Evolutionary conservation across 2,329 filamentous ascomycete genomes (phyloP).

Genomic region (Alternaria sp.): DNA sequence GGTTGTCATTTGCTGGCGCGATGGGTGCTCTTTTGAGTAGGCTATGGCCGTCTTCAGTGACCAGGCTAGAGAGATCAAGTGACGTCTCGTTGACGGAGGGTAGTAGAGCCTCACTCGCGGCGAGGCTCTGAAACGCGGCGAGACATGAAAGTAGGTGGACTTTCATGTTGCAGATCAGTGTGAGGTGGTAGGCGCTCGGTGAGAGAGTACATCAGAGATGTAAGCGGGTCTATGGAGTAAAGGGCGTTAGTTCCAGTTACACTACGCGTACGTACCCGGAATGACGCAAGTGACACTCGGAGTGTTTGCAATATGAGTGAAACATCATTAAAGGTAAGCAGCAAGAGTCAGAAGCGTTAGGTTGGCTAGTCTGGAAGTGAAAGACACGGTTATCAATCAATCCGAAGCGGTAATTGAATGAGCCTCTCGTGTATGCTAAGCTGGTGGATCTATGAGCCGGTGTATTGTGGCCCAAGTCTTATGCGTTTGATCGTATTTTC

Average conservation of each 20-base stretch:
- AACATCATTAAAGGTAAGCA: not conserved
- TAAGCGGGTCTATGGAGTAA: not conserved
- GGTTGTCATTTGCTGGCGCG: not conserved
- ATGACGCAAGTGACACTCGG: not conserved
- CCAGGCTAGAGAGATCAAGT: not conserved
- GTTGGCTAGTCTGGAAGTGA: not conserved
- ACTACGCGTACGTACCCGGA: not conserved
- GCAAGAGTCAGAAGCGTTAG: not conserved
- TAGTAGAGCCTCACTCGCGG: not conserved
- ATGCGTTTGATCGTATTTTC: too few species aligned
- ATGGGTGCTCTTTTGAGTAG: not conserved
- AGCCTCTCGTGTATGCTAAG: not conserved
- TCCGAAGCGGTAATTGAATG: fast-evolving
- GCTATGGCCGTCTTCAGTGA: not conserved
- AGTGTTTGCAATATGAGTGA: not conserved
- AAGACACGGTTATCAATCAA: not conserved
- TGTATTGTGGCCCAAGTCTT: not conserved
- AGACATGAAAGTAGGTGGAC: not conserved
- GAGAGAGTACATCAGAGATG: not conserved
- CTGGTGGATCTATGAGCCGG: not conserved
- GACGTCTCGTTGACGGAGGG: not conserved
- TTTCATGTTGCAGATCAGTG: not conserved
- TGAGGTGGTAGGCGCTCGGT: not conserved
- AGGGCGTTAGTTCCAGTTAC: not conserved
- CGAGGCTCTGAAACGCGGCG: not conserved